Percentiles rank a stretch among this genome's conserved stretches.
Conservation (phyloP, 441 rosid species). For the Pelargonium citronellum region DNA sequence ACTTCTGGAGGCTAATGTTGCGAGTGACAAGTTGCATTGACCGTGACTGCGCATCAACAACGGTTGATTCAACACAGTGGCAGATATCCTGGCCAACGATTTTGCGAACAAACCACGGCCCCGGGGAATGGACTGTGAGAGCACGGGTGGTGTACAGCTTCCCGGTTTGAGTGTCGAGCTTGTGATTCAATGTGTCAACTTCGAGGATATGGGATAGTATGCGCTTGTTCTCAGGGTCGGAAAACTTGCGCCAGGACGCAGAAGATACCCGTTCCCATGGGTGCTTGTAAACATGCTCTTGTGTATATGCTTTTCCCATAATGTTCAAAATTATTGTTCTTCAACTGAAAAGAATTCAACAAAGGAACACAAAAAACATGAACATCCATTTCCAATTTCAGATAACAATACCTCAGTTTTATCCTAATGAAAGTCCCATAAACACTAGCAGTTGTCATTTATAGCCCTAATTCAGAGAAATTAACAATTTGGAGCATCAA, state of each 20-base stretch:
- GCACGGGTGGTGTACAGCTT: slow-evolving; percentile 85
- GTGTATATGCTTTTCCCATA: slow-evolving; percentile 79
- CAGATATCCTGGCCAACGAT: slow-evolving; percentile 84
- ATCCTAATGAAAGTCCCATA: no score
- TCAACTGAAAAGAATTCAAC: background rate
- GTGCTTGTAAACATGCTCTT: slow-evolving; percentile 87
- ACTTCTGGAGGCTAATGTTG: slow-evolving; percentile 83
- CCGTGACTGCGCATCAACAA: slow-evolving; percentile 58
- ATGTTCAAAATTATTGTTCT: slow-evolving; percentile 11
- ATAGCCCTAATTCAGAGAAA: no score
- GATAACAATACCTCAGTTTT: background rate
- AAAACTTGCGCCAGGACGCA: slow-evolving; percentile 93
- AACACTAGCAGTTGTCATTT: no score
- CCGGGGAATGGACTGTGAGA: slow-evolving; percentile 76
- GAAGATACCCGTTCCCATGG: slow-evolving; percentile 96
- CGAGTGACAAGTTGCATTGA: slow-evolving; percentile 88
- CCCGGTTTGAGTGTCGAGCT: slow-evolving; percentile 55
- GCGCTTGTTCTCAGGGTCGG: slow-evolving; percentile 86
- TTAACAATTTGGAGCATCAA: no score
- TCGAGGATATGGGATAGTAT: slow-evolving; percentile 74
- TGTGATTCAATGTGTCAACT: slow-evolving; percentile 70
- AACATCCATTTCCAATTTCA: background rate
- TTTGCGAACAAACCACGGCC: slow-evolving; percentile 82
- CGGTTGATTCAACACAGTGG: slow-evolving; percentile 84
- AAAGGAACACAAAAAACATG: background rate